phyloP scores from a whole-genome alignment of 176 grass and related monocot species.

The Bonia amplexicaulis region DNA sequence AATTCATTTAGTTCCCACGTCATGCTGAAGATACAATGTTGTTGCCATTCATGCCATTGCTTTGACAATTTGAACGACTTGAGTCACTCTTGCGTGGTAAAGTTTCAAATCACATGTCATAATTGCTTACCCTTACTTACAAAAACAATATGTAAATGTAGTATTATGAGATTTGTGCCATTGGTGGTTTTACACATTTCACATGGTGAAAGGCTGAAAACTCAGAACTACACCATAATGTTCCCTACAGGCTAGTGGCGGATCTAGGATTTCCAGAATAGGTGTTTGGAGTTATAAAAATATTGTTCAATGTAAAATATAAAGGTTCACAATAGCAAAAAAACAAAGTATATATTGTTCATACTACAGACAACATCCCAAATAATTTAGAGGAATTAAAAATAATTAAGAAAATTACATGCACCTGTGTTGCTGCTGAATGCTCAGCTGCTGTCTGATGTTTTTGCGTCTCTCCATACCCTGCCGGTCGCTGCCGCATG shows the following conservation, averaged over 20 bases:
- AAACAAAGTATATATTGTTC: no score
- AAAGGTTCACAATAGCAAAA: no score
- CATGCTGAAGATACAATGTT: neutral
- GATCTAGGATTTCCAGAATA: no score
- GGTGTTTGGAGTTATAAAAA: no score
- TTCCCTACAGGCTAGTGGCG: no score
- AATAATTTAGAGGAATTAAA: no score
- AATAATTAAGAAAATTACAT: no score
- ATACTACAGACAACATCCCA: no score
- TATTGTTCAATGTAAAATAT: no score
- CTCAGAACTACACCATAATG: neutral
- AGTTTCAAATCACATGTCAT: neutral
- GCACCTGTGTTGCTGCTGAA: no score
- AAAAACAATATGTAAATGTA: neutral
- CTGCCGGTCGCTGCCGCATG: fast-evolving
- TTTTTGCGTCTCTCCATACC: no score
- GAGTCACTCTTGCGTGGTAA: neutral
- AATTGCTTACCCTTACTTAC: neutral
- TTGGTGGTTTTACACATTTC: neutral
- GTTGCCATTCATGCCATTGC: neutral
- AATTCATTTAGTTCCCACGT: neutral
- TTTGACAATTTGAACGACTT: neutral
- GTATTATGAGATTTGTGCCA: neutral
- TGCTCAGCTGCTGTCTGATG: no score
- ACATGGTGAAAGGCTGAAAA: neutral